A percentile compares a stretch with the other conserved stretches of the same genome.
phyloP scores from a whole-genome alignment of 164 flowering plant species.

The Vitis vinifera region DNA sequence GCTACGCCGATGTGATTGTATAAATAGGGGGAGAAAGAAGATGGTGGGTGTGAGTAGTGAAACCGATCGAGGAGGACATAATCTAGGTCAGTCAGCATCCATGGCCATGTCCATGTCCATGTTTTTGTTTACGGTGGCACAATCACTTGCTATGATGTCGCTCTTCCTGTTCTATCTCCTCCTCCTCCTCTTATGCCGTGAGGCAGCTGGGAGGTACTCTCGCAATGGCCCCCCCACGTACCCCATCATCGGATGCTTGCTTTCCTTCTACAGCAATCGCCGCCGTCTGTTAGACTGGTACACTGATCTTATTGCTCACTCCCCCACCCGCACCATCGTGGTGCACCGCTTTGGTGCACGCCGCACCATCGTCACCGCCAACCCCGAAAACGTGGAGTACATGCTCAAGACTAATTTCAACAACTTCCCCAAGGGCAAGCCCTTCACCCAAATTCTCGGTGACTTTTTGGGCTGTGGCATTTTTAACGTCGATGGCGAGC shows the following conservation, averaged over 20 bases:
- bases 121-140: background rate
- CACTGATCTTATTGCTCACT: constrained; percentile 27
- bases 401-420: constrained; percentile 39
- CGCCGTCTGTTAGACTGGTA: constrained; percentile 34
- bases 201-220: background rate
- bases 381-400: constrained; percentile 40
- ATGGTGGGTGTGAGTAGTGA: no score
- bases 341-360: constrained; percentile 22
- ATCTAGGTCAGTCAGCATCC: no score
- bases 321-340: constrained; percentile 26
- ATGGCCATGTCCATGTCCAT: background rate
- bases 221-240: constrained; percentile 20
- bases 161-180: constrained; percentile 6
- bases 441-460: constrained; percentile 30
- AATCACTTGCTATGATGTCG: background rate
- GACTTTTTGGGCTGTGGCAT: constrained; percentile 48
- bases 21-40: no score
- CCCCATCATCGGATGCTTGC: constrained; percentile 34
- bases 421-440: constrained; percentile 45
- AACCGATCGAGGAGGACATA: no score
- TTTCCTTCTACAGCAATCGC: constrained; percentile 29
- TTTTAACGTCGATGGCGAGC: constrained; percentile 41
- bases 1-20: no score
- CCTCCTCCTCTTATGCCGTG: constrained; percentile 7
- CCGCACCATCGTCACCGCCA: constrained; percentile 33